Evolutionary conservation across 306 rosid species (phyloP).

Genomic region (Fagus sylvatica): DNA sequence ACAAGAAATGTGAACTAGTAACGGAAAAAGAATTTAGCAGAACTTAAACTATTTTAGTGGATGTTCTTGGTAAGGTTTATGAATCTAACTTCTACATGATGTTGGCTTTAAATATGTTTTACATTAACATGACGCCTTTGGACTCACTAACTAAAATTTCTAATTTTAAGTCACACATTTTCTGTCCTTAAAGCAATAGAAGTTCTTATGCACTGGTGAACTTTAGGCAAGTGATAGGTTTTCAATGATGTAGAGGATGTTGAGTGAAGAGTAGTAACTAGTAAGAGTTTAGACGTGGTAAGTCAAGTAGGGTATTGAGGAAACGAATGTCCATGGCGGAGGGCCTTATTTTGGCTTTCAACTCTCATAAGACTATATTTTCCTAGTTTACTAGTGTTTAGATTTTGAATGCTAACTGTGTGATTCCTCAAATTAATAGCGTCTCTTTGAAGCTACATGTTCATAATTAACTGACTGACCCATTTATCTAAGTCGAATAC

Average conservation of each 20-base stretch:
- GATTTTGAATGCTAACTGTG: too few relatives aligned
- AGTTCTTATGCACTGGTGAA: not conserved
- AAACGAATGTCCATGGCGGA: not conserved
- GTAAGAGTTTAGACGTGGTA: not conserved
- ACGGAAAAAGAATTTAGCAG: constrained; percentile 3
- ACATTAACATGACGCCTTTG: not conserved
- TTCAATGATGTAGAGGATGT: not conserved
- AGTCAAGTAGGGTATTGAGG: not conserved
- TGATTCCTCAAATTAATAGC: not conserved
- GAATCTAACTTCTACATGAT: not conserved
- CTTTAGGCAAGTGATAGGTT: not conserved
- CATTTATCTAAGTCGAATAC: not conserved
- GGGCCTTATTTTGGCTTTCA: not conserved
- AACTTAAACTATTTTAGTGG: not conserved
- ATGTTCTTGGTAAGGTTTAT: not conserved
- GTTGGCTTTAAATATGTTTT: not conserved
- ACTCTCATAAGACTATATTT: not conserved
- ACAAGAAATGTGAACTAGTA: constrained; percentile 14
- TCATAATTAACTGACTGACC: not conserved
- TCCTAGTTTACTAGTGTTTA: not conserved
- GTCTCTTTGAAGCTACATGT: not conserved
- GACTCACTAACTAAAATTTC: not conserved
- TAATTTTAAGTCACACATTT: not conserved
- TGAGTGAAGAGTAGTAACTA: not conserved
- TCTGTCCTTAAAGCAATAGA: not conserved